Percentiles rank a stretch among this genome's conserved stretches.
Evolutionary conservation across 805 yeast genomes (phyloP).

Genomic region (Ogataea kodamae): DNA sequence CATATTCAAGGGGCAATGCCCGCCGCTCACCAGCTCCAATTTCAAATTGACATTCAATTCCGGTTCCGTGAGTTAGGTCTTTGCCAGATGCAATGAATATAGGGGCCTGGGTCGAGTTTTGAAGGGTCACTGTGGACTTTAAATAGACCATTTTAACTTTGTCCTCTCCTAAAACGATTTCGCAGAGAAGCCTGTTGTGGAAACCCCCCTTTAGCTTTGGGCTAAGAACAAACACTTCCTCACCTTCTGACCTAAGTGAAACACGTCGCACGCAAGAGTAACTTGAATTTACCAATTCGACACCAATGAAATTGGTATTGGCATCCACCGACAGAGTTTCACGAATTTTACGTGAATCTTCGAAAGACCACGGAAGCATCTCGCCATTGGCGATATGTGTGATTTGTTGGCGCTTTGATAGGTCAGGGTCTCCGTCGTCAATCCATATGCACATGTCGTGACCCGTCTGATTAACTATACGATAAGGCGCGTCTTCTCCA

Average conservation of each 20-base stretch:
- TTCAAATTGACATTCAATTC: conserved; percentile 31
- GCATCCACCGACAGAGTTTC: conserved; percentile 70
- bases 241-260: conserved; percentile 80
- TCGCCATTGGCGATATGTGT: conserved; percentile 46
- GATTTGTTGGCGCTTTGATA: conserved; percentile 29
- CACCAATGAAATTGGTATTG: conserved; percentile 57
- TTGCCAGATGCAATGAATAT: conserved; percentile 40
- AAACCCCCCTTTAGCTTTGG: conserved; percentile 51
- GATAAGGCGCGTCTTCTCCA: conserved; percentile 79
- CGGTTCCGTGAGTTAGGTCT: conserved; percentile 29
- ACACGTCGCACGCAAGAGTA: conserved; percentile 55
- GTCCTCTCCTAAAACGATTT: conserved; percentile 64
- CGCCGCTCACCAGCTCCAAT: conserved; percentile 54
- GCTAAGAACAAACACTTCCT: conserved; percentile 60
- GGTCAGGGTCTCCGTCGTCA: conserved; percentile 37
- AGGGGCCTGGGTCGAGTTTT: conserved; percentile 62
- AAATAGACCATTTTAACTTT: conserved; percentile 76
- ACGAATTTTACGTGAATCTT: conserved; percentile 86
- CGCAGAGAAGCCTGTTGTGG: conserved; percentile 74
- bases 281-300: conserved; percentile 53
- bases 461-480: conserved; percentile 82
- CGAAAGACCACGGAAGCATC: conserved; percentile 80
- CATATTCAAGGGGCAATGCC: conserved; percentile 74
- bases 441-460: conserved; percentile 78
- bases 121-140: conserved; percentile 68